Evolutionary conservation across 352 stramenopile genomes (phyloP).

Genomic region (Aphanomyces stellatus): DNA sequence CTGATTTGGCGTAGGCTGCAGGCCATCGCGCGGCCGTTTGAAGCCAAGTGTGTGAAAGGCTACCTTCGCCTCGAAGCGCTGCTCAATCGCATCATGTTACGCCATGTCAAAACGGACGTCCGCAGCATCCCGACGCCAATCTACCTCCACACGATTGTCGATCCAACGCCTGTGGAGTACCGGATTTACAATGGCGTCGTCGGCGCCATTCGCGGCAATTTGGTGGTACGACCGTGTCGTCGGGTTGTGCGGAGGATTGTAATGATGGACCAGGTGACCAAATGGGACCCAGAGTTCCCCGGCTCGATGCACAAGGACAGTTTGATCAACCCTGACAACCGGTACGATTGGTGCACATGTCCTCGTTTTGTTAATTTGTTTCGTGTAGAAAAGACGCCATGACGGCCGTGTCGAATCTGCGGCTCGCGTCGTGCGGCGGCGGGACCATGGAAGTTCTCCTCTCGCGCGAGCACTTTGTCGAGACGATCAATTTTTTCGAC

Average conservation of each 20-base stretch:
- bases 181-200: conserved; percentile 64
- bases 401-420: conserved; percentile 51
- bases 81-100: conserved; percentile 89
- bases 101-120: conserved; percentile 92
- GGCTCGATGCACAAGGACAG: conserved; percentile 55
- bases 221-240: conserved; percentile 35
- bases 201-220: conserved; percentile 48
- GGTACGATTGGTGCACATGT: conserved; percentile 13
- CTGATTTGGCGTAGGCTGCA: conserved; percentile 26
- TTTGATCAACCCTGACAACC: conserved; percentile 64
- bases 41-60: conserved; percentile 40
- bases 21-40: conserved; percentile 64
- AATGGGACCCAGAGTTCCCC: conserved; percentile 56
- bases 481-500: conserved; percentile 56
- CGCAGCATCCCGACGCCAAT: conserved; percentile 45
- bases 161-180: conserved; percentile 60
- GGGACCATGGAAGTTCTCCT: conserved; percentile 36
- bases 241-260: too few relatives aligned
- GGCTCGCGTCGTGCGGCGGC: conserved; percentile 47
- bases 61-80: conserved; percentile 75
- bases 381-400: conserved; percentile 32
- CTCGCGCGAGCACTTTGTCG: conserved; percentile 30
- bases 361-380: not conserved
- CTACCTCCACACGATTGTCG: conserved; percentile 40
- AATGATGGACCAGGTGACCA: conserved; percentile 37